Evolutionary conservation across 257 asterid genomes (phyloP).

Genomic region (Catharanthus roseus): DNA sequence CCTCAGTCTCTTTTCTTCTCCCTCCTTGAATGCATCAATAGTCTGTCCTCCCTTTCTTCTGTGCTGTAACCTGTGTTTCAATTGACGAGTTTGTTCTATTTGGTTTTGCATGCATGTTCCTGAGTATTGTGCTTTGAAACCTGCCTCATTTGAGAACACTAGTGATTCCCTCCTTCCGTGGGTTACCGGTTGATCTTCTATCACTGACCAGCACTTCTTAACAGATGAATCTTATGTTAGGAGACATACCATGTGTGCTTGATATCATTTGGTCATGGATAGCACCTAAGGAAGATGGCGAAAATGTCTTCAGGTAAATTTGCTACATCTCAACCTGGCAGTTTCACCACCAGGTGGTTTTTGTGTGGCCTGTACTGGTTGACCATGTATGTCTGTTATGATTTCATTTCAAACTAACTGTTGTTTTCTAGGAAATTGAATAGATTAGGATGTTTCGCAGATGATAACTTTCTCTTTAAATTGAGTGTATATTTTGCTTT

Average conservation of each 20-base stretch:
- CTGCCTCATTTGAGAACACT: background rate
- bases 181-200: conserved; percentile 6
- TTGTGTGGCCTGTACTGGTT: background rate
- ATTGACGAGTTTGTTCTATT: background rate
- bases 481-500: conserved; percentile 17
- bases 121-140: background rate
- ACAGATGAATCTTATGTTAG: conserved; percentile 95
- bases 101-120: background rate
- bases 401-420: background rate
- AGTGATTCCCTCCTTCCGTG: background rate
- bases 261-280: conserved; percentile 93
- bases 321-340: conserved; percentile 10
- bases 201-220: conserved; percentile 34
- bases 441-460: background rate
- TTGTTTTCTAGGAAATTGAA: background rate
- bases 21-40: background rate
- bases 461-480: background rate
- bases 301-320: conserved; percentile 61
- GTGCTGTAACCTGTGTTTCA: background rate
- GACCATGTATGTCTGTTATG: background rate
- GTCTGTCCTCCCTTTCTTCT: background rate
- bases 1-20: background rate
- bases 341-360: background rate
- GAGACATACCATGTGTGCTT: conserved; percentile 81
- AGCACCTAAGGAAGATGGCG: conserved; percentile 74